These are phyloP conservation scores for Amylostereum chailletii DNA, from an alignment of 1,284 basidiomycete species.

Conservation along the genomic window DNA sequence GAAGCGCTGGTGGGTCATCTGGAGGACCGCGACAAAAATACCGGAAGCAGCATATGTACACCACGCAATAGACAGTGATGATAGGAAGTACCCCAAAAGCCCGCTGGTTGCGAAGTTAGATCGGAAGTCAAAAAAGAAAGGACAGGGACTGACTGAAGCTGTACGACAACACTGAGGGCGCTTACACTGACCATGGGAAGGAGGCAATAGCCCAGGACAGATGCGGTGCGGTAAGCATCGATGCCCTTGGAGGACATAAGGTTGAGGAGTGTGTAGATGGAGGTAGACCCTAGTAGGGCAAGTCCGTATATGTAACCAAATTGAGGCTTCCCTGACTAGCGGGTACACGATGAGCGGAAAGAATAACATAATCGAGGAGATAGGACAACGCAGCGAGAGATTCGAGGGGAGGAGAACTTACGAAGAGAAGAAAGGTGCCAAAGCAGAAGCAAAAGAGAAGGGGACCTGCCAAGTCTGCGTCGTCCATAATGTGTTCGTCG, in stretches of 20 bases:
- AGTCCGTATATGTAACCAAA: slow-evolving; percentile 99
- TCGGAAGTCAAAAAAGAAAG: slow-evolving; percentile 3
- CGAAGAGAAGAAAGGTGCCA: slow-evolving; percentile 83
- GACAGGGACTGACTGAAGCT: slow-evolving; percentile 69
- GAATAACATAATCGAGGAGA: neutral
- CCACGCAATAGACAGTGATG: slow-evolving; percentile 80
- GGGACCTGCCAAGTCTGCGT: slow-evolving; percentile 95
- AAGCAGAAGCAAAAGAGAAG: slow-evolving; percentile 94
- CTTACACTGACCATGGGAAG: slow-evolving; percentile 97
- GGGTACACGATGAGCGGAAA: too few species aligned
- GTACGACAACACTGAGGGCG: slow-evolving; percentile 80
- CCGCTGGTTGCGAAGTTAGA: slow-evolving; percentile 39
- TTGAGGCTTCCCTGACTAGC: slow-evolving; percentile 93
- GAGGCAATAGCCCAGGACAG: slow-evolving; percentile 95
- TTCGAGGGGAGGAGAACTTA: slow-evolving; percentile 34
- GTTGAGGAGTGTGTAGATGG: slow-evolving; percentile 93
- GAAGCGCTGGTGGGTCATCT: slow-evolving; percentile 89
- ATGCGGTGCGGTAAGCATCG: slow-evolving; percentile 92
- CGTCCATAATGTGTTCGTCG: slow-evolving; percentile 97
- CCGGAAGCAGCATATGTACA: slow-evolving; percentile 92
- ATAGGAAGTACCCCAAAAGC: slow-evolving; percentile 76
- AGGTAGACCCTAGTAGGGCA: slow-evolving; percentile 87
- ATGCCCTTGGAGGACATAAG: slow-evolving; percentile 96
- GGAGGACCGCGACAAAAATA: slow-evolving; percentile 88
- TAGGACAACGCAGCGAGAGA: neutral